Percentiles rank a stretch among this genome's conserved stretches.
These are phyloP conservation scores for Lagenidium giganteum DNA, from an alignment of 352 stramenopile genomes.

Conservation along the genomic window DNA sequence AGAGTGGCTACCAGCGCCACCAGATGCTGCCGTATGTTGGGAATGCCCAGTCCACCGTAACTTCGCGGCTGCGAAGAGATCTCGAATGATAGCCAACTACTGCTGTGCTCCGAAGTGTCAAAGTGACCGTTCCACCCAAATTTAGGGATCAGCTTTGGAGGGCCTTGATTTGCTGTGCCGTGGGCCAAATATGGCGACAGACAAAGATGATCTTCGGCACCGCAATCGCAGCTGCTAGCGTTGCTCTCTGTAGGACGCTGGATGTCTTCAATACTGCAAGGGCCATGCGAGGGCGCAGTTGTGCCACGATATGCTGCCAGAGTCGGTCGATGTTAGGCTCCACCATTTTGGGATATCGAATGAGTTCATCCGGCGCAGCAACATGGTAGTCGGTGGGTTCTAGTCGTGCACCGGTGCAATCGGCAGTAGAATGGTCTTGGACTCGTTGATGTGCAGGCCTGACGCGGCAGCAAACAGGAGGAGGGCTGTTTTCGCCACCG, in stretches of 20 bases:
- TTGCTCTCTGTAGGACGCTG: conserved; percentile 1
- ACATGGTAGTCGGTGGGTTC: too few species aligned
- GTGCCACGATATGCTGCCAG: not conserved
- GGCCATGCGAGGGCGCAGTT: not conserved
- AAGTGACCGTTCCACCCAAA: conserved; percentile 4
- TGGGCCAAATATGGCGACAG: conserved; percentile 3
- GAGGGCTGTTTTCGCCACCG: too few species aligned
- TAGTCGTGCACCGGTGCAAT: too few species aligned
- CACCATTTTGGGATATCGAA: too few species aligned
- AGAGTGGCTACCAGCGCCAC: too few species aligned
- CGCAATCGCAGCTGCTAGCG: conserved; percentile 1
- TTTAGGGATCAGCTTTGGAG: not conserved
- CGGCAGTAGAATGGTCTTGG: not conserved
- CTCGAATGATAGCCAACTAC: not conserved
- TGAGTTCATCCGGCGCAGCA: too few species aligned
- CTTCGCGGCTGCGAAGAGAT: too few species aligned
- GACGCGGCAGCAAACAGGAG: too few species aligned
- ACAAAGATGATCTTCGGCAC: conserved; percentile 7
- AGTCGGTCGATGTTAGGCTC: too few species aligned
- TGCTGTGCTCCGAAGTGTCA: not conserved
- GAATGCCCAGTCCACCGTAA: too few species aligned
- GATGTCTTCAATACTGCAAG: conserved; percentile 3
- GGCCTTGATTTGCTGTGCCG: not conserved
- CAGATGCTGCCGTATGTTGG: too few species aligned
- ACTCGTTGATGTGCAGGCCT: conserved; percentile 1